Percentiles rank a stretch among this genome's conserved stretches.
Evolutionary conservation across 352 stramenopile species (phyloP).

Genomic region (Globisporangium parvum): DNA sequence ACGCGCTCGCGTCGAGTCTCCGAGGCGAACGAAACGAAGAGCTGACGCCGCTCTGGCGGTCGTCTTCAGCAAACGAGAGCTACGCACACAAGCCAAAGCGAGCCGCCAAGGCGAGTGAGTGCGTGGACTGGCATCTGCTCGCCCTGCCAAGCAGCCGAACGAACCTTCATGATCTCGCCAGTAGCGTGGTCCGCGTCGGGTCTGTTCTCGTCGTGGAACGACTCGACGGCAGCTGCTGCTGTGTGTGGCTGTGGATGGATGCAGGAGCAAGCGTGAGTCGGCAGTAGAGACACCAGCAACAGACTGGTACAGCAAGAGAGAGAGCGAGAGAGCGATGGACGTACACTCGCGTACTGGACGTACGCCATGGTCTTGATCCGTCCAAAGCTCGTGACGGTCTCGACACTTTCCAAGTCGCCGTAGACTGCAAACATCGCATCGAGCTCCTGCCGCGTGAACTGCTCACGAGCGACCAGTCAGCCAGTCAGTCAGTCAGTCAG

Average conservation of each 20-base stretch:
- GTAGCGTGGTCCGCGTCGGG: conserved; percentile 21
- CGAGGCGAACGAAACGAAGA: conserved; percentile 2
- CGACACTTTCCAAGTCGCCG: conserved; percentile 59
- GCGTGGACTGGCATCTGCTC: not conserved
- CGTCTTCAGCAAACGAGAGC: conserved; percentile 42
- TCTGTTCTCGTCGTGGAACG: conserved; percentile 29
- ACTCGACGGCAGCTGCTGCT: conserved; percentile 45
- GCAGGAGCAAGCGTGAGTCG: not conserved
- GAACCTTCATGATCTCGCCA: conserved; percentile 47
- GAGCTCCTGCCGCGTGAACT: conserved; percentile 78
- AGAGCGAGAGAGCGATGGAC: not conserved
- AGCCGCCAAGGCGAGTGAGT: not conserved
- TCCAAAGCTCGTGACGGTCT: conserved; percentile 71
- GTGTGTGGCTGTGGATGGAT: conserved; percentile 29
- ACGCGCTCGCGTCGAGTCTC: conserved; percentile 3
- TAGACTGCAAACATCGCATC: conserved; percentile 82
- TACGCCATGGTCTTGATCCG: conserved; percentile 86
- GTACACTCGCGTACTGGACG: conserved; percentile 58
- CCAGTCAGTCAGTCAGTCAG: not conserved
- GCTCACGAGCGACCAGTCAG: not conserved
- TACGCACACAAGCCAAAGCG: conserved; percentile 8
- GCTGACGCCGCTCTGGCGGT: conserved; percentile 2
- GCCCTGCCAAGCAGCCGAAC: not conserved
- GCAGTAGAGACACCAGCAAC: not conserved
- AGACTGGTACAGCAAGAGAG: not conserved